phyloP scores from a whole-genome alignment of 495 filamentous ascomycete genomes.

The Penicillium cataractarum region DNA sequence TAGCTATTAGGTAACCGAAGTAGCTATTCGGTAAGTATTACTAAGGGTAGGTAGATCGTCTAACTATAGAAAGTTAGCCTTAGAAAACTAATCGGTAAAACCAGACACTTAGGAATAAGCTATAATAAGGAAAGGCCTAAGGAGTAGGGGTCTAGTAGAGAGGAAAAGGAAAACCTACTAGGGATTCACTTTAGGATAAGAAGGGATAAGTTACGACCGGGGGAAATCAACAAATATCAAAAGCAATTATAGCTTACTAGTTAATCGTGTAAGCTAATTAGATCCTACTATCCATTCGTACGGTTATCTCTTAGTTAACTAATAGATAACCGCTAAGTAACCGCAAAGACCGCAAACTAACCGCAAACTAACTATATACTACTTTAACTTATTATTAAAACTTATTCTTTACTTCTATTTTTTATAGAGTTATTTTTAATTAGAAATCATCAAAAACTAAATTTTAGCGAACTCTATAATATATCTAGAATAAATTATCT shows the following conservation, averaged over 20 bases:
- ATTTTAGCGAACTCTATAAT: no score
- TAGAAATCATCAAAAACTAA: no score
- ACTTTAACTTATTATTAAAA: no score
- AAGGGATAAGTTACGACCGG: background rate
- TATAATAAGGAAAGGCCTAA: background rate
- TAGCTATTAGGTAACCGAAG: background rate
- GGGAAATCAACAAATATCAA: slow-evolving; percentile 1
- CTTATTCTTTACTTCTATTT: no score
- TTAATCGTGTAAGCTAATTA: slow-evolving; percentile 2
- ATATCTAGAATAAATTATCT: no score
- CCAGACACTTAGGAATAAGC: slow-evolving; percentile 1
- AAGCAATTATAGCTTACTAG: slow-evolving; percentile 1
- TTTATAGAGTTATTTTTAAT: no score
- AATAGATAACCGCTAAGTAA: slow-evolving; percentile 2
- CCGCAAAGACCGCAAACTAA: slow-evolving; percentile 1
- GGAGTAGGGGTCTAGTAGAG: slow-evolving; percentile 1
- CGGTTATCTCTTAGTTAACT: background rate
- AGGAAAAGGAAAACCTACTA: background rate
- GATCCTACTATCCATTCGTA: background rate
- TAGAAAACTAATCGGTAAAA: no score
- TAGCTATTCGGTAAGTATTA: background rate
- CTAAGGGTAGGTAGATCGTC: slow-evolving; percentile 1
- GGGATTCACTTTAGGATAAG: background rate
- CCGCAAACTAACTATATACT: slow-evolving; percentile 3
- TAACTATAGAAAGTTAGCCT: no score